Conservation (phyloP, 2,329 filamentous ascomycete genomes). For the Lecanicillium sp. region DNA sequence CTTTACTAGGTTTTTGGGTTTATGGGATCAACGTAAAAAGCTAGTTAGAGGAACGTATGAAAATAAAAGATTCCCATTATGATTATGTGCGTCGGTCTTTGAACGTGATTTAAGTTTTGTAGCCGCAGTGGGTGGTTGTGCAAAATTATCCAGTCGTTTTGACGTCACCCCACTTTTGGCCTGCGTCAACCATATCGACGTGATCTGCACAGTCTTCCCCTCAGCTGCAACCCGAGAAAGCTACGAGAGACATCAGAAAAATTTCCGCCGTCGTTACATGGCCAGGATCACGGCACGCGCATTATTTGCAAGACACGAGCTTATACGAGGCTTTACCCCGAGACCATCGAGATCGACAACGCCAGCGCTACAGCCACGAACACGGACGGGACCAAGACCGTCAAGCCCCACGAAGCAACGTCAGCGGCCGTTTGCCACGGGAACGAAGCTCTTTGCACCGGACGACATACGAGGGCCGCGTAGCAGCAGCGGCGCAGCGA, state of each 20-base stretch:
- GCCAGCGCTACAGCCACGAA: not conserved
- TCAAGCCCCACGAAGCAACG: conserved; percentile 11
- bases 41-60: conserved; percentile 30
- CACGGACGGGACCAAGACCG: not conserved
- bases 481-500: not conserved
- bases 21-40: conserved; percentile 30
- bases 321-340: conserved; percentile 1
- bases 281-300: not conserved
- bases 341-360: not conserved
- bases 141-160: conserved; percentile 10
- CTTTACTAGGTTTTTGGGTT: conserved; percentile 31
- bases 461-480: conserved; percentile 4
- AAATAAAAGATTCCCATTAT: conserved; percentile 29
- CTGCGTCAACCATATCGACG: conserved; percentile 12
- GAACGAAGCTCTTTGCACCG: not conserved
- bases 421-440: not conserved
- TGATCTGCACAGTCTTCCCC: conserved; percentile 5
- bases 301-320: not conserved
- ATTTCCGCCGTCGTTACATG: not conserved
- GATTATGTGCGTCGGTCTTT: not conserved
- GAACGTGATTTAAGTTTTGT: not conserved
- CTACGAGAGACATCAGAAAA: not conserved
- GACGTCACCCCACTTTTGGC: conserved; percentile 28
- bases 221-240: not conserved
- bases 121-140: not conserved